These are phyloP conservation scores for Myxozyma monticola DNA, from an alignment of 805 yeast species.

Conservation along the genomic window DNA sequence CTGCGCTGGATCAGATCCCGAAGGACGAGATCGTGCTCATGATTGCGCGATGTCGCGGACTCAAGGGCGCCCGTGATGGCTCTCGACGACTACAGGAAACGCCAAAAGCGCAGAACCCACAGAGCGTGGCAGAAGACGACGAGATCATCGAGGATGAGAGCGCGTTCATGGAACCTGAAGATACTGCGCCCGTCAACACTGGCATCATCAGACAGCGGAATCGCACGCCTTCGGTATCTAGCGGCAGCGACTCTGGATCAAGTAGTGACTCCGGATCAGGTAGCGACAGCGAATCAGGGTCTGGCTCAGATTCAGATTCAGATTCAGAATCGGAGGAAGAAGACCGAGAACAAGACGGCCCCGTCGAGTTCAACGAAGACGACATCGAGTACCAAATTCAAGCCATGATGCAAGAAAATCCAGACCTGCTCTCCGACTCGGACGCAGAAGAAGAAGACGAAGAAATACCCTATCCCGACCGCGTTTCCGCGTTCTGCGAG, in stretches of 20 bases:
- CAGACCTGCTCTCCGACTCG: constrained; percentile 12
- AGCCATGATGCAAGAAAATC: constrained; percentile 24
- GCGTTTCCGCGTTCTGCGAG: constrained; percentile 37
- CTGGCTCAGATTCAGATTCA: constrained; percentile 8
- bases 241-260: constrained; percentile 15
- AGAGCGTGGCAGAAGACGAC: not conserved
- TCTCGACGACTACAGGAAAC: not conserved
- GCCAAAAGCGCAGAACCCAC: not conserved
- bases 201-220: constrained; percentile 26
- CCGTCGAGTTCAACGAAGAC: constrained; percentile 29
- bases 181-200: not conserved
- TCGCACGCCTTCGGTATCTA: constrained; percentile 22
- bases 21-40: constrained; percentile 38
- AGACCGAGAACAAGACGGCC: constrained; percentile 34
- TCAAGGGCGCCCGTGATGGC: constrained; percentile 25
- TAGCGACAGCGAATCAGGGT: constrained; percentile 19
- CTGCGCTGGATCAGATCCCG: constrained; percentile 37
- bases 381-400: constrained; percentile 32
- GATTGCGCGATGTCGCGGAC: constrained; percentile 45
- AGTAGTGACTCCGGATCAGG: constrained; percentile 32
- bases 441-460: constrained; percentile 28
- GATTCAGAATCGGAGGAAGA: constrained; percentile 24
- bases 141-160: constrained; percentile 5
- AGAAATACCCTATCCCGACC: constrained; percentile 31
- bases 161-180: constrained; percentile 15